phyloP scores from a whole-genome alignment of 2,329 filamentous ascomycete genomes.

The Ophiocordyceps robertsii region DNA sequence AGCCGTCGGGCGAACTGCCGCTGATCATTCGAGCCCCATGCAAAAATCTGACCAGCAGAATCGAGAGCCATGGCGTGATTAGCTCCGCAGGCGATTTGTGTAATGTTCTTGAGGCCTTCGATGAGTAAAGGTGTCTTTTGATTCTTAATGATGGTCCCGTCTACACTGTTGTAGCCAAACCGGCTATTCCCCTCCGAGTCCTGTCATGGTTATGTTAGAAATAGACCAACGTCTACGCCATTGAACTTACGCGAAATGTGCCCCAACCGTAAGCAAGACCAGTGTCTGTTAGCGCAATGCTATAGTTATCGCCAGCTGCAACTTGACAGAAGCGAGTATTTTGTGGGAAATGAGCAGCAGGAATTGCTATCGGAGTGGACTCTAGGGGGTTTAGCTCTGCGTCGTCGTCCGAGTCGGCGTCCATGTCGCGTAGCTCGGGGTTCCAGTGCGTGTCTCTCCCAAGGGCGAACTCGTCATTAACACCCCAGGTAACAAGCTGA shows the following conservation, averaged over 20 bases:
- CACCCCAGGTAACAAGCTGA: conserved; percentile 70
- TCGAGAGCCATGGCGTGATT: conserved; percentile 54
- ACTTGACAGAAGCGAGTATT: conserved; percentile 43
- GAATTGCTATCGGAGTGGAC: conserved; percentile 45
- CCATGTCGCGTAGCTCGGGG: conserved; percentile 38
- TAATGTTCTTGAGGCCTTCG: conserved; percentile 42
- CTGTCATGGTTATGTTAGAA: conserved; percentile 6
- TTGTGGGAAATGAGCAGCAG: conserved; percentile 37
- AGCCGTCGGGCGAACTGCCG: conserved; percentile 34
- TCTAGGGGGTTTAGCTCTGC: conserved; percentile 53
- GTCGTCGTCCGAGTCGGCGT: conserved; percentile 25
- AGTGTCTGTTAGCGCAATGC: conserved; percentile 55
- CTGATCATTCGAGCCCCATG: conserved; percentile 30
- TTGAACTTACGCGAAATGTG: conserved; percentile 47
- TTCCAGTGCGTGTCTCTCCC: conserved; percentile 54
- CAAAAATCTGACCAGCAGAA: conserved; percentile 20
- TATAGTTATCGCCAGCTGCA: conserved; percentile 53
- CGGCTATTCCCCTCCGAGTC: conserved; percentile 26
- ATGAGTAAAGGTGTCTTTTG: conserved; percentile 33
- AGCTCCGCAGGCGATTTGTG: conserved; percentile 43
- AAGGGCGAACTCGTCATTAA: conserved; percentile 66
- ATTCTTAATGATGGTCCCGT: conserved; percentile 25
- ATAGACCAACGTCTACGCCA: background rate
- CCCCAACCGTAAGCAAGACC: conserved; percentile 68
- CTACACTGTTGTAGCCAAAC: conserved; percentile 28